phyloP scores from a whole-genome alignment of 2,329 filamentous ascomycete species.

The Aspergillus sp. region DNA sequence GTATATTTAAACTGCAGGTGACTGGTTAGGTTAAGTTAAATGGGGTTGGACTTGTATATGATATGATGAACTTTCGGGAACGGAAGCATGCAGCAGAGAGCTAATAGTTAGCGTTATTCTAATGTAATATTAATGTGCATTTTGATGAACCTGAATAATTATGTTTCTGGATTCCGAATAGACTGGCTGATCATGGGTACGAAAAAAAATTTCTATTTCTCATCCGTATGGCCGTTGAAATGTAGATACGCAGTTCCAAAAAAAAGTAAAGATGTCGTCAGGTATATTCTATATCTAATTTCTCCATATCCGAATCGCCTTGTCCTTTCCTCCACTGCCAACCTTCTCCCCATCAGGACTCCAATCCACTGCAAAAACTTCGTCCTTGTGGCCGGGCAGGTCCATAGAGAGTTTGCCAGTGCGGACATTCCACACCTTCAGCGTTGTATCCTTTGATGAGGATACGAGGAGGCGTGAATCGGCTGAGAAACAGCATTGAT shows the following conservation, averaged over 20 bases:
- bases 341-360: conserved; percentile 86
- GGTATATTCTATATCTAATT: conserved; percentile 44
- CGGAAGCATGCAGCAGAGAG: no score
- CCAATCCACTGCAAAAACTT: conserved; percentile 95
- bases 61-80: no score
- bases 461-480: conserved; percentile 89
- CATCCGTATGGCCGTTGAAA: no score
- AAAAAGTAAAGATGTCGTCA: not conserved
- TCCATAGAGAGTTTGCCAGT: conserved; percentile 80
- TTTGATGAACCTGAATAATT: not conserved
- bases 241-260: no score
- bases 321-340: conserved; percentile 90
- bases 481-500: conserved; percentile 88
- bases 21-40: not conserved
- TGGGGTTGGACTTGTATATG: not conserved
- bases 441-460: conserved; percentile 84
- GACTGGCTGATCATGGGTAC: no score
- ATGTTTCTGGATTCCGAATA: no score
- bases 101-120: not conserved
- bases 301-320: conserved; percentile 66
- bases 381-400: conserved; percentile 85
- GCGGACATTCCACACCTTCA: conserved; percentile 92
- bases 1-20: conserved; percentile 32
- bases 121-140: not conserved
- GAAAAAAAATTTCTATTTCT: not conserved